These are phyloP conservation scores for Cystobasidium tubakii DNA, from an alignment of 768 basidiomycete species.

Conservation along the genomic window DNA sequence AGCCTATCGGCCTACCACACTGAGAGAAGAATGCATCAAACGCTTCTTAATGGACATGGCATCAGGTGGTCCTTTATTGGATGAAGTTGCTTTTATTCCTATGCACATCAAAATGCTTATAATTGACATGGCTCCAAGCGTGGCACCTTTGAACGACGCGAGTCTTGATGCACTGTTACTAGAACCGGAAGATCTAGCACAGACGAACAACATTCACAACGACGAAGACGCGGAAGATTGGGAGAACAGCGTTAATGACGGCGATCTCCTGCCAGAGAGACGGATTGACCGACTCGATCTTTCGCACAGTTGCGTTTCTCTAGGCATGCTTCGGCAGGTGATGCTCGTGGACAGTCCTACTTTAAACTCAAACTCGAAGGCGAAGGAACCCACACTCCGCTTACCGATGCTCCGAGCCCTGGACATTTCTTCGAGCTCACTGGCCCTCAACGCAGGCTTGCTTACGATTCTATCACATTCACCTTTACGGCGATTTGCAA, in stretches of 20 bases:
- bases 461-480: not conserved
- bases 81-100: conserved; percentile 5
- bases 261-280: not conserved
- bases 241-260: not conserved
- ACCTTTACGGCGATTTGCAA: not conserved
- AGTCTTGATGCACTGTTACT: conserved; percentile 16
- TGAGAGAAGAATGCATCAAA: conserved; percentile 17
- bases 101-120: conserved; percentile 8
- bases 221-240: not conserved
- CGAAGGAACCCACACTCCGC: not conserved
- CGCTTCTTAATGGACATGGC: conserved; percentile 1
- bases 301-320: not conserved
- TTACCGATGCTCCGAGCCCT: not conserved
- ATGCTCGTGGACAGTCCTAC: not conserved
- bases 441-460: not conserved
- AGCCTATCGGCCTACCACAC: not conserved
- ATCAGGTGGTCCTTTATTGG: not conserved
- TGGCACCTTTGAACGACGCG: conserved; percentile 6
- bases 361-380: not conserved
- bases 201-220: not conserved
- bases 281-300: not conserved
- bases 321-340: conserved; percentile 3
- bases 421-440: not conserved
- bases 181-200: not conserved
- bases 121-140: not conserved